A percentile compares a stretch with the other conserved stretches of the same genome.
These are phyloP conservation scores for Aspergillus novofumigatus DNA, from an alignment of 2,329 filamentous ascomycete species.

Conservation along the genomic window DNA sequence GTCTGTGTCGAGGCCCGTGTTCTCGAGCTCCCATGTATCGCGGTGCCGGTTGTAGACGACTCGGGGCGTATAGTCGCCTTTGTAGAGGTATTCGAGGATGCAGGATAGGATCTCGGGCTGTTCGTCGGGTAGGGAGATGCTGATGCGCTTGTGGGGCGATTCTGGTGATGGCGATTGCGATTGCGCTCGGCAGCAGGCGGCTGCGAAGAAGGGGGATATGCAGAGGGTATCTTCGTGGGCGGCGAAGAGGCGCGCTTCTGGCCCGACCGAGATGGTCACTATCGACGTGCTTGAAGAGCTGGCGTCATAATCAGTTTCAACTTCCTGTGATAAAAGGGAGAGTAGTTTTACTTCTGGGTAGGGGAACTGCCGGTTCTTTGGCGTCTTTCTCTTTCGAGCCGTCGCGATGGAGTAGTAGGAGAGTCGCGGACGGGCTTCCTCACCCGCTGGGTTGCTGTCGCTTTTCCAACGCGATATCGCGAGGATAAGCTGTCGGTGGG, in stretches of 20 bases:
- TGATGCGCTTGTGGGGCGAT: conserved; percentile 64
- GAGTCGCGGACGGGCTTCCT: conserved; percentile 32
- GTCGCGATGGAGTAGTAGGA: conserved; percentile 19
- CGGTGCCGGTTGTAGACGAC: conserved; percentile 76
- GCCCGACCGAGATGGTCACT: conserved; percentile 76
- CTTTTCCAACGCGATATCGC: conserved; percentile 41
- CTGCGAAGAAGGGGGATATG: conserved; percentile 73
- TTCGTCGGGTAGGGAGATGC: conserved; percentile 76
- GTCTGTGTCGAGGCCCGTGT: conserved; percentile 40
- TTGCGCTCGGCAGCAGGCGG: conserved; percentile 59
- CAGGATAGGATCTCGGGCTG: conserved; percentile 88
- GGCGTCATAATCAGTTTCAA: background rate
- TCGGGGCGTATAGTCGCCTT: conserved; percentile 86
- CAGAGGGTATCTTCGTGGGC: conserved; percentile 83
- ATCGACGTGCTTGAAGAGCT: conserved; percentile 64
- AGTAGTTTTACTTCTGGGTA: conserved; percentile 31
- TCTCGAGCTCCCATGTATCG: conserved; percentile 79
- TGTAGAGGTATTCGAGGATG: conserved; percentile 87
- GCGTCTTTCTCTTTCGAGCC: conserved; percentile 26
- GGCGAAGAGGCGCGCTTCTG: conserved; percentile 80
- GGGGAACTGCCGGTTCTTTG: conserved; percentile 29
- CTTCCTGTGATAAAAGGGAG: background rate
- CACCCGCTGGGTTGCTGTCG: conserved; percentile 30
- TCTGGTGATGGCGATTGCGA: conserved; percentile 35
- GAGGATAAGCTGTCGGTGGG: conserved; percentile 36